Base-by-base conservation (phyloP, 2,329 filamentous ascomycete species). In the Golovinomyces cichoracearum region DNA sequence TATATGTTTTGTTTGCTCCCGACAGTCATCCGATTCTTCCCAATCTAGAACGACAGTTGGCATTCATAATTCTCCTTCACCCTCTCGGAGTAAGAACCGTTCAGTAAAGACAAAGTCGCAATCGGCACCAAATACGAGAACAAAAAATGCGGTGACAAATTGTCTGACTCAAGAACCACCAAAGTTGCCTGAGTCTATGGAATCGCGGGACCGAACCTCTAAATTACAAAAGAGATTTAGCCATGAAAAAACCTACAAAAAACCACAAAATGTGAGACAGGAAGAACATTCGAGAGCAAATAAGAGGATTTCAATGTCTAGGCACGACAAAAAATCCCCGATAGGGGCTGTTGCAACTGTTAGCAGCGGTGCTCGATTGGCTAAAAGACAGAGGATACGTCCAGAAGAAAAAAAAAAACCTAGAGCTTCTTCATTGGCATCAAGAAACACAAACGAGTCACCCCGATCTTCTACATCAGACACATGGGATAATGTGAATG, bases 391-490 rank as follows among this genome's bases (percentile, higher is more conserved):
- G 62, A 76, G 76, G 59, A 67, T 73, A 48, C 76, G 73, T 49
- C 72, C 70, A 21, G 70, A 68, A 44, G 29, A 9, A 27, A 27
- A 27, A 21, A 13, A 46, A 12, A 22, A 22, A n/a, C 26, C 19
- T 45, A 25, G n/a, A 7, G 76, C 73, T 3, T 53, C 57, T 9
- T 62, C 60, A 17, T 78, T 86, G 52, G 68, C 83, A 3, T 92
- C 83, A 1, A 66, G 93, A 5, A 81, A 83, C 0, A 64, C 76
- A 2, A 74, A 76, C 45, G 79, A 78, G 47, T 90, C 83, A 3
- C 71, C 88, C 50, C 73, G 80, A 57, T 90, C 83, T 0, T 77
- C 74, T 52, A 72, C 85, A 63, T 86, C 83, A 0, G 78, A 77
- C 44, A 71, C 76, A 50, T 80, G 80, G 0, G 83, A 90, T 54